Conservation (phyloP, 2,329 filamentous ascomycete species). For the Leptoxyphium fumago region DNA sequence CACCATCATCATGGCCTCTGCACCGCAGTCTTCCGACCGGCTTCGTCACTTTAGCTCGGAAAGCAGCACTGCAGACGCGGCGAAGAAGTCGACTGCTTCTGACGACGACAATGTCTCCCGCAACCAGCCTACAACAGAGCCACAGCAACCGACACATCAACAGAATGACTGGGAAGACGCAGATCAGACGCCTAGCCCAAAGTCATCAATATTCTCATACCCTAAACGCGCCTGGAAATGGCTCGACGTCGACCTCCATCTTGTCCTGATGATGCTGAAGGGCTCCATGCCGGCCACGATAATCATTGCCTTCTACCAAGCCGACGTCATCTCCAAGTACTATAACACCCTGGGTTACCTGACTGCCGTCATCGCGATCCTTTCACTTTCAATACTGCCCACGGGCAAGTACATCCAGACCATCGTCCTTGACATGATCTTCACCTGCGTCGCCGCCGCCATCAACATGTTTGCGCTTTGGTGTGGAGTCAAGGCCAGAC, state of each 20-base stretch:
- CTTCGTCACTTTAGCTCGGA: neutral
- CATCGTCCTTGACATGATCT: constrained; percentile 43
- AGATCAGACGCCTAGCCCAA: neutral
- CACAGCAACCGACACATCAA: too few relatives aligned
- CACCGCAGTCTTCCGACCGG: neutral
- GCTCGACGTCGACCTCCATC: constrained; percentile 14
- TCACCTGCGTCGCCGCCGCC: constrained; percentile 44
- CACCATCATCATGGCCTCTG: too few relatives aligned
- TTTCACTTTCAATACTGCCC: constrained; percentile 52
- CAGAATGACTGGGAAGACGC: too few relatives aligned
- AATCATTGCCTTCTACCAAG: constrained; percentile 27
- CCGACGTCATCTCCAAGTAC: constrained; percentile 29
- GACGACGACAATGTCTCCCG: neutral
- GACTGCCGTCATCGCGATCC: constrained; percentile 48
- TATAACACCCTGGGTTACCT: constrained; percentile 48
- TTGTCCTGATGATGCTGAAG: constrained; percentile 20
- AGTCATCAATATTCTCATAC: neutral
- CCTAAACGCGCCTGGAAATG: neutral
- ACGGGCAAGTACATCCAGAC: constrained; percentile 58
- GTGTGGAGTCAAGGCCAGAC: constrained; percentile 48
- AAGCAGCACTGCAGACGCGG: neutral
- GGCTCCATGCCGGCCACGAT: constrained; percentile 21
- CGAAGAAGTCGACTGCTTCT: neutral
- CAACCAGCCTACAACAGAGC: neutral
- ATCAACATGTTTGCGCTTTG: constrained; percentile 48